phyloP scores from a whole-genome alignment of 2,329 filamentous ascomycete species.

The Paracoccidioides lutzii region DNA sequence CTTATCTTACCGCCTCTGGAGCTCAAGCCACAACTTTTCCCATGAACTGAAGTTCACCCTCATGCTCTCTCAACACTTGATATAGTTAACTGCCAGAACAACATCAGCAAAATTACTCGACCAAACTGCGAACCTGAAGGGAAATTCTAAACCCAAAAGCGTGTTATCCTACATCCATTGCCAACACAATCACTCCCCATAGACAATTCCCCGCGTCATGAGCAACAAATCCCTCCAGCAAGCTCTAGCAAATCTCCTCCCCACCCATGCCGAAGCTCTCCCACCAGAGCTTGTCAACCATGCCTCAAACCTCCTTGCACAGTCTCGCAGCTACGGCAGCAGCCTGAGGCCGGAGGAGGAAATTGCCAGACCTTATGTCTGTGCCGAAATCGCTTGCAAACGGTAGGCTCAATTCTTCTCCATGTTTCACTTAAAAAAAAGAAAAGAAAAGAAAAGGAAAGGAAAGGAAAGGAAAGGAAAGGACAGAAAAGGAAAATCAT shows the following conservation, averaged over 20 bases:
- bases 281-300: conserved; percentile 59
- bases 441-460: too few species aligned
- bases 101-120: background rate
- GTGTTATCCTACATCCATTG: background rate
- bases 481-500: too few species aligned
- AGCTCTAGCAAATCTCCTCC: conserved; percentile 59
- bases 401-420: conserved; percentile 39
- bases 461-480: too few species aligned
- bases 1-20: too few species aligned
- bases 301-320: conserved; percentile 60
- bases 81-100: background rate
- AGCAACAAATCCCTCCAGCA: conserved; percentile 59
- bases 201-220: conserved; percentile 38
- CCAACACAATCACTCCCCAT: background rate
- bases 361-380: conserved; percentile 70
- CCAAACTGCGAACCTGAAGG: background rate
- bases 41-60: too few species aligned
- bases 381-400: conserved; percentile 80
- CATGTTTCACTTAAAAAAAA: background rate
- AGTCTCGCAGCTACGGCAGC: conserved; percentile 64
- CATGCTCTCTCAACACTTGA: too few species aligned
- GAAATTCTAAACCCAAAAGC: background rate
- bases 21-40: too few species aligned
- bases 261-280: conserved; percentile 54
- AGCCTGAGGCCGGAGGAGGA: conserved; percentile 77